Evolutionary conservation across 257 asterid species (phyloP), one percentile per base, ranked within the genome.

Genomic region (Voacanga thouarsii): DNA sequence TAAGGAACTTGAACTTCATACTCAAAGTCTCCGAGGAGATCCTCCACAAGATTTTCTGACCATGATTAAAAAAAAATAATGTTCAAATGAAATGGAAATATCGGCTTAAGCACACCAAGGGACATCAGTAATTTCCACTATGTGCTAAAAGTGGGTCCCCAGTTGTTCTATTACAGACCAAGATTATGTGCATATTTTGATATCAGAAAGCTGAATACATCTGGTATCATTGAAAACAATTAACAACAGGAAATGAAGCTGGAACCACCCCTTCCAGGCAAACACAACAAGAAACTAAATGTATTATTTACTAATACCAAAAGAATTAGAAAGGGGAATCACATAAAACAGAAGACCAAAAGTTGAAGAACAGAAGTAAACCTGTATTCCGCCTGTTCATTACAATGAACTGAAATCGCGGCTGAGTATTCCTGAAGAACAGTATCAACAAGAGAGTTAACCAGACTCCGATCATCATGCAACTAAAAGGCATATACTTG

Each of bases 361-460:
- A 7, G 9, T 26, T 47, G 77, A 60, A 51, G 77, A 60, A 51
- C 63, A 71, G 67, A 67, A 60, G 75, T 83, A 81, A 33, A 94
- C 98, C 97, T 75, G 91, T 84, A 75, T 78, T 90, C 75, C 89
- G 85, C 61, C 94, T 87, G 88, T 94, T 92, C 97, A 94, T 89
- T 18, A 94, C 97, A 77, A 92, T 87, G 82, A 94, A 92, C 91
- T 94, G 98, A 85, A 86, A 92, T 82, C 89, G 87, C 7, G 98
- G 97, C 28, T 85, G 90, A n/a, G 88, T 70, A 73, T 83, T 88
- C 96, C 98, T 94, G 90, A 70, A 77, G 76, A 85, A 77, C 33
- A 83, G 15, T 16, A 23, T 51, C 53, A 50, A 24, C 21, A 64
- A 47, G 4, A 61, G 23, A 37, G 43, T 4, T 12, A 47, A 77